Base-by-base conservation (phyloP, 2,329 filamentous ascomycete genomes). In the Colletotrichum euphorbiae region DNA sequence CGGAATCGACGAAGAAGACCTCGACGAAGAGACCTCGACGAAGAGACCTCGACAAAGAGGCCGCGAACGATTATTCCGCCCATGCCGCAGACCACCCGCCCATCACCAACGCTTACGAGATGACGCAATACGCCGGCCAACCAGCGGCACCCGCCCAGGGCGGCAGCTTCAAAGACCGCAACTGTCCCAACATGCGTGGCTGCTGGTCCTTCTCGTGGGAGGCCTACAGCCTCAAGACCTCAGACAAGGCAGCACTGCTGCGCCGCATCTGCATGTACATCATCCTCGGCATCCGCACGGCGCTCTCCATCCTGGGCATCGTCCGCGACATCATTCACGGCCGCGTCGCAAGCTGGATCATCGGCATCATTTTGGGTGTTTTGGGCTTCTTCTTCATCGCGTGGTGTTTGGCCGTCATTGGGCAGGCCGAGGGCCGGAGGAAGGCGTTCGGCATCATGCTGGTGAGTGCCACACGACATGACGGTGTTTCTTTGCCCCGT, bases 241-340 rank as follows among this genome's bases (percentile, higher is more conserved):
- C 67, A 17, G 67, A 67, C 56, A 62, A 24, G 42, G 24, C 50
- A 33, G 62, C 45, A 19, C 50, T 67, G 38, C 19, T 56, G 24
- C 67, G 67, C 3, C 62, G 62, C n/a, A 33, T 67, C 19, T 69
- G 62, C 62, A 69, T 69, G 67, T 51, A 51, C 31, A n/a, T 62
- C 43, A 46, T 57, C 43, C 62, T 69, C 36, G 62, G 40, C 36
- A 46, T 46, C 15, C 55, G 67, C 36, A 67, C 62, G 13, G 67
- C 56, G 21, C 28, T 67, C 7, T 62, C 55, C 48, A 31, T 67
- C 28, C 11, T 67, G 6, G 54, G 43, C 62, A 24, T 69, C 52
- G 19, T 52, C 24, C 13, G 43, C 50, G 48, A 57, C 50, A 9
- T 52, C 48, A 38, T 38, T 6, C 17, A 19, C 24, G 33, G 21